Evolutionary conservation across 2,329 filamentous ascomycete species (phyloP).

Genomic region (Alternaria infectoria): DNA sequence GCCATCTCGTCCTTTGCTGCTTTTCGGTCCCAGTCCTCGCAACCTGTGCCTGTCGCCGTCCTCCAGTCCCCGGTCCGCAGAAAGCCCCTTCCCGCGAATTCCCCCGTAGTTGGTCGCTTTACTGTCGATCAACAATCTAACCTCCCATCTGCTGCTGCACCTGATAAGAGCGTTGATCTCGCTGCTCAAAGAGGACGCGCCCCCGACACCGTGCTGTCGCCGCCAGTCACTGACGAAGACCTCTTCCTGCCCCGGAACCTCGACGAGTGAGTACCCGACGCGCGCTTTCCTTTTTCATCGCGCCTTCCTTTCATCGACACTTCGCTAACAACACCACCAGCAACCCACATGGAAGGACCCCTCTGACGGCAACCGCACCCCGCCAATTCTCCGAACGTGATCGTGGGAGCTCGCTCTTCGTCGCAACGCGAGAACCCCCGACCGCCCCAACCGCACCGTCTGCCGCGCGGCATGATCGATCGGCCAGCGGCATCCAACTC

Average conservation of each 20-base stretch:
- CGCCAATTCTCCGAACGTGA: constrained; percentile 26
- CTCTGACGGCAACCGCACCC: constrained; percentile 33
- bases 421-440: constrained; percentile 14
- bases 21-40: constrained; percentile 52
- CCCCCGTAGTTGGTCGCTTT: constrained; percentile 55
- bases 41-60: constrained; percentile 31
- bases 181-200: constrained; percentile 33
- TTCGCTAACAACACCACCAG: constrained; percentile 31
- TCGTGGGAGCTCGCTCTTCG: constrained; percentile 29
- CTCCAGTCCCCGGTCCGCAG: constrained; percentile 54
- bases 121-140: constrained; percentile 49
- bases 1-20: constrained; percentile 52
- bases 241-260: constrained; percentile 47
- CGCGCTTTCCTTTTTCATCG: constrained; percentile 1
- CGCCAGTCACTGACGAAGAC: constrained; percentile 42
- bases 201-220: constrained; percentile 34
- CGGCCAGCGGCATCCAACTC: constrained; percentile 43
- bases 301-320: background rate
- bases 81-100: constrained; percentile 62
- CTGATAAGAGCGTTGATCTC: constrained; percentile 30
- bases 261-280: constrained; percentile 43
- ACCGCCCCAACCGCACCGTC: constrained; percentile 2
- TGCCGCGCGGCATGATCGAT: constrained; percentile 45
- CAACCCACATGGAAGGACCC: constrained; percentile 45
- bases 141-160: constrained; percentile 28